phyloP scores from a whole-genome alignment of 108 stramenopile genomes.

The Pelagomonas calceolata region DNA sequence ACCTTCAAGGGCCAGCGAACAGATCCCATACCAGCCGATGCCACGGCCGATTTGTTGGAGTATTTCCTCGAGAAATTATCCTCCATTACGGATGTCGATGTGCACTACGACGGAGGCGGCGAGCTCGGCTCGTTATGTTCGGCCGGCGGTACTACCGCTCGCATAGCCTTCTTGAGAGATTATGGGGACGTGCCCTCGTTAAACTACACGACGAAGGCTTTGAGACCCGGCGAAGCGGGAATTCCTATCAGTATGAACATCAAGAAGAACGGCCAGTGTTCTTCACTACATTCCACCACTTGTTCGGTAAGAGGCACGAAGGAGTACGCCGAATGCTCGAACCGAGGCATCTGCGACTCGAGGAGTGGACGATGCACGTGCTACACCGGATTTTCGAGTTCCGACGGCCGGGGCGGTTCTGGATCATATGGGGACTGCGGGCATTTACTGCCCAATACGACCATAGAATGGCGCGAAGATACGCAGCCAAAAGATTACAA shows the following conservation, averaged over 20 bases:
- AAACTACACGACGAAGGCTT: background rate
- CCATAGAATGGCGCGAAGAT: background rate
- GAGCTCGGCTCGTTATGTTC: constrained; percentile 12
- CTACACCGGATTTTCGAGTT: constrained; percentile 2
- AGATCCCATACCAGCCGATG: constrained; percentile 42
- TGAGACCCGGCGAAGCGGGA: too few species aligned
- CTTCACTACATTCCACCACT: constrained; percentile 3
- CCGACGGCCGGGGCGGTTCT: background rate
- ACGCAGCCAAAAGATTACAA: background rate
- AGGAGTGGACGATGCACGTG: constrained; percentile 27
- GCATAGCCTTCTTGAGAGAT: constrained; percentile 48
- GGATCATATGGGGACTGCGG: background rate
- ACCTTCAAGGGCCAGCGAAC: constrained; percentile 46
- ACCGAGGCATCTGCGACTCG: constrained; percentile 46
- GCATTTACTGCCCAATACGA: background rate
- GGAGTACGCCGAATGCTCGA: constrained; percentile 44
- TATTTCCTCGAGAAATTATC: constrained; percentile 37
- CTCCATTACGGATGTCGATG: constrained; percentile 27
- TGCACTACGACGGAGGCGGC: constrained; percentile 24
- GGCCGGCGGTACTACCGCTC: constrained; percentile 32
- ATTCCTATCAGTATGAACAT: too few species aligned
- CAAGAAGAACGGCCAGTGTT: background rate
- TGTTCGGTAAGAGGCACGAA: constrained; percentile 43
- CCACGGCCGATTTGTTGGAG: constrained; percentile 40
- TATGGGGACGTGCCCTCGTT: constrained; percentile 46